Evolutionary conservation across 192 early-diverging fungal genomes (phyloP), one percentile per base, ranked within the genome.

Genomic region (Geranomyces variabilis): DNA sequence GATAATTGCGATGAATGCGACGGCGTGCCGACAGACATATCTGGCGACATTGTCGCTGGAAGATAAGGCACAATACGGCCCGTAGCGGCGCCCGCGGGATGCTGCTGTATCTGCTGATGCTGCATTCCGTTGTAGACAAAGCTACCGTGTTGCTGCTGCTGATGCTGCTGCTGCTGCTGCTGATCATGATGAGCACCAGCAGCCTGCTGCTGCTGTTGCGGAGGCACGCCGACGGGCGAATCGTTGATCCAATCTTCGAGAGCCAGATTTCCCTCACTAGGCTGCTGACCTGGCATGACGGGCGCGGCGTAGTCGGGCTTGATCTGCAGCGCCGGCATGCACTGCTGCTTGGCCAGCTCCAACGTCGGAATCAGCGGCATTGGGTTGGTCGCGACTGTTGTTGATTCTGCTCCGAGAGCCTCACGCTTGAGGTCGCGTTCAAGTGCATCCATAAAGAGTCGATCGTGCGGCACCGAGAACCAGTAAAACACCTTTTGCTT

Each of bases 401-500:
- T 95, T 2, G 95, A 88, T 63, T 94, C 92, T 10, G 90, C 79
- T 1, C 91, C 92, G 69, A 90, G 86, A 8, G 94, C 88, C 80
- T 97, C 96, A 30, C 95, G 87, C 84, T 97, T 98, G 14, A 97
- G 80, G 76, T 99, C 95, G 44, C 96, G 88, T 79, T 99, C 95
- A 56, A 97, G 87, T 1, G 96, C 96, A 77, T 99, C 96, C 84
- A 83, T 73, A 77, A 99, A 99, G 45, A 99, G 88, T 44, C 91
- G 75, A 75, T 99, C 96, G 76, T 96, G 96, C 14, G 90, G 91
- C 21, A 99, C 97, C 21, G 93, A 92, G 76, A 90, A 91, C 96
- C 97, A 99, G 76, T 91, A 96, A 79, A 97, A 99, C n/a, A 99
- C 97, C 64, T 97, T 97, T 83, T 99, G 97, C 83, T 97, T 97